phyloP scores from a whole-genome alignment of 1,284 basidiomycete genomes.

The Austropuccinia psidii region DNA sequence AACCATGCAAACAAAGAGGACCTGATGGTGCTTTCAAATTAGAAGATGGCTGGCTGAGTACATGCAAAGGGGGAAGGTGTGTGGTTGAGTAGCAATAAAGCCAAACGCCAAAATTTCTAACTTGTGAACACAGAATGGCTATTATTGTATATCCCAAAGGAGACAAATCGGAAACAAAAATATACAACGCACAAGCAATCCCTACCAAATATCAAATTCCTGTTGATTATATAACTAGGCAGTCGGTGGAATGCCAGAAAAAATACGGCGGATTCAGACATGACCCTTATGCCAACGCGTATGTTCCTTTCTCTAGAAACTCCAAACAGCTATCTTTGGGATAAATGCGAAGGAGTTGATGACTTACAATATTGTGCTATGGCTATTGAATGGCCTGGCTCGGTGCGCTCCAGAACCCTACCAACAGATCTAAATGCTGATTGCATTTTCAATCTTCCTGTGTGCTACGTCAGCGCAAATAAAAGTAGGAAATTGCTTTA shows the following conservation, averaged over 20 bases:
- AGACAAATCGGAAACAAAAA: constrained; percentile 1
- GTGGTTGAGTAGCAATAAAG: neutral
- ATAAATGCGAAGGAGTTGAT: neutral
- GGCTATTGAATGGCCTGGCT: too few species aligned
- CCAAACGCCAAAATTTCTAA: too few species aligned
- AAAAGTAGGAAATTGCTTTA: too few species aligned
- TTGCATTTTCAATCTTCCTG: constrained; percentile 24
- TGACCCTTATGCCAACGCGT: constrained; percentile 22
- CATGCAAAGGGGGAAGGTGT: constrained; percentile 22
- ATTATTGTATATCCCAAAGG: constrained; percentile 8
- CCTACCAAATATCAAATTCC: constrained; percentile 4
- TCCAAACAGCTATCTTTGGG: neutral
- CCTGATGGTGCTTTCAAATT: constrained; percentile 29
- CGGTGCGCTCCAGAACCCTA: neutral
- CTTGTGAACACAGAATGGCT: too few species aligned
- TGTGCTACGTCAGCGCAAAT: neutral
- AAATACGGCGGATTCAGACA: constrained; percentile 20
- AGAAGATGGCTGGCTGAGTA: constrained; percentile 30
- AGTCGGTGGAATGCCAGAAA: constrained; percentile 14
- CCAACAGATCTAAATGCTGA: constrained; percentile 17
- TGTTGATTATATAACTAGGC: constrained; percentile 25
- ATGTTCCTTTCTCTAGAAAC: neutral
- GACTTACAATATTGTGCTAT: too few species aligned
- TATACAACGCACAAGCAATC: constrained; percentile 12
- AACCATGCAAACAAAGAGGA: constrained; percentile 6